Base-by-base conservation (phyloP, 176 grass and related monocot genomes). In the Alopecurus myosuroides region DNA sequence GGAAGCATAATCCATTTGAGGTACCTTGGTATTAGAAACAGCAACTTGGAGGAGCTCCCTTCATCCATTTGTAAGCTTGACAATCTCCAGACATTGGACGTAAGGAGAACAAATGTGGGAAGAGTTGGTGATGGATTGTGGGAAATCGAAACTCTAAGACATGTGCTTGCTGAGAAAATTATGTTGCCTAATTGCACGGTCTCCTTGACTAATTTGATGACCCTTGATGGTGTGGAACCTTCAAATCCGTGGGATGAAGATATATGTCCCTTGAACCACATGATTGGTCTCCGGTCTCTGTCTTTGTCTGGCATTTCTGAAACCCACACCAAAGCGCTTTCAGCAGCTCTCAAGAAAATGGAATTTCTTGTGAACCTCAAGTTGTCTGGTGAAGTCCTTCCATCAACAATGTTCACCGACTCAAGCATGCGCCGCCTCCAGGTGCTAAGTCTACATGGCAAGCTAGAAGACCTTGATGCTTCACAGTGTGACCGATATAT, bases 121-220 rank as follows among this genome's bases (percentile, higher is more conserved):
- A 83, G 25, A n/a, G 6, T 13, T 30, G 44, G 55, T 9, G 12
- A 84, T 74, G 87, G 64, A 79, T 89, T 89, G 57, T 89, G 87
- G 87, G 68, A 76, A 80, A 89, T 85, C 15, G 56, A 85, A 75
- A 69, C 68, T 7, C 77, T 89, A 19, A 64, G 87, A 37, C 82
- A 89, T 75, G 87, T 89, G 28, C 87, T 89, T 48, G 87, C 82
- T 76, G 82, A 85, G 36, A 89, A 89, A 61, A 70, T 88, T 9
- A 0, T 84, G 35, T 84, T 88, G 67, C 67, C 87, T 6, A 34
- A 34, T 18, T 84, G 41, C 29, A 79, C 44, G 52, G 81, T 84
- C 57, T 77, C 76, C 66, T 45, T 88, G 81, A 88, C 79, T 66
- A 84, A 84, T n/a, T 80, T 88, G 75, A 88, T 84, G 87, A 88